Percentiles rank a stretch among this genome's conserved stretches.
These are phyloP conservation scores for Cladorrhinum sp. DNA, from an alignment of 2,329 filamentous ascomycete genomes.

Conservation along the genomic window DNA sequence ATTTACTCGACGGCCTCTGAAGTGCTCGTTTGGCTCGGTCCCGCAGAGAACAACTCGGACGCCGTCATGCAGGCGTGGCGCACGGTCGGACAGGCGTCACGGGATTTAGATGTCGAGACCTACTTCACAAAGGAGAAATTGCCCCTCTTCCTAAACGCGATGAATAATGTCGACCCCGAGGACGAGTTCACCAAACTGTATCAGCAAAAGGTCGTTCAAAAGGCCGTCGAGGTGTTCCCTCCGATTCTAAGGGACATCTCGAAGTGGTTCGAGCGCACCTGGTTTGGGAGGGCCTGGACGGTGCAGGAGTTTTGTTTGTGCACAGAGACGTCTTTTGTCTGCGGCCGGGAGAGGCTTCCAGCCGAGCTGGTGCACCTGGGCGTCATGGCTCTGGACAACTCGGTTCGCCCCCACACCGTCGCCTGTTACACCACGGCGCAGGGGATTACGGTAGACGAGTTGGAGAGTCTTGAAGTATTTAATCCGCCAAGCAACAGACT, in stretches of 20 bases:
- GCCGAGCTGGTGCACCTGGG: constrained; percentile 9
- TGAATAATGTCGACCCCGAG: not conserved
- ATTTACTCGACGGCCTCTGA: constrained; percentile 14
- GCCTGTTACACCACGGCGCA: not conserved
- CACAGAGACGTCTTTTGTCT: constrained; percentile 17
- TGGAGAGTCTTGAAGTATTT: not conserved
- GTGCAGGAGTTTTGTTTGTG: constrained; percentile 21
- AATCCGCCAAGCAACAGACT: constrained; percentile 3
- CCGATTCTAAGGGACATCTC: not conserved
- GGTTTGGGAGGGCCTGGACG: constrained; percentile 18
- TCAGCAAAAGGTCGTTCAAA: not conserved
- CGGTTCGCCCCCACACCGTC: not conserved
- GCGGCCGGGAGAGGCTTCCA: constrained; percentile 9
- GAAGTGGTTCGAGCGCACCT: constrained; percentile 6
- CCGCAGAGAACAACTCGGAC: constrained; percentile 12
- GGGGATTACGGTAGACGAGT: not conserved
- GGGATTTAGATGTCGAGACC: constrained; percentile 8
- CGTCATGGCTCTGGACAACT: not conserved
- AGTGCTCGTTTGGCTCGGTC: constrained; percentile 18
- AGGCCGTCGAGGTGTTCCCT: not conserved
- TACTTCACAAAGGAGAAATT: constrained; percentile 10
- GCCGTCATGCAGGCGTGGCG: constrained; percentile 14
- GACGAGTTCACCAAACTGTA: not conserved
- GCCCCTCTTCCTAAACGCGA: not conserved
- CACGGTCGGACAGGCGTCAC: constrained; percentile 1